A percentile compares a stretch with the other conserved stretches of the same genome.
Evolutionary conservation across 768 basidiomycete species (phyloP).

Genomic region (Mycena amicta): DNA sequence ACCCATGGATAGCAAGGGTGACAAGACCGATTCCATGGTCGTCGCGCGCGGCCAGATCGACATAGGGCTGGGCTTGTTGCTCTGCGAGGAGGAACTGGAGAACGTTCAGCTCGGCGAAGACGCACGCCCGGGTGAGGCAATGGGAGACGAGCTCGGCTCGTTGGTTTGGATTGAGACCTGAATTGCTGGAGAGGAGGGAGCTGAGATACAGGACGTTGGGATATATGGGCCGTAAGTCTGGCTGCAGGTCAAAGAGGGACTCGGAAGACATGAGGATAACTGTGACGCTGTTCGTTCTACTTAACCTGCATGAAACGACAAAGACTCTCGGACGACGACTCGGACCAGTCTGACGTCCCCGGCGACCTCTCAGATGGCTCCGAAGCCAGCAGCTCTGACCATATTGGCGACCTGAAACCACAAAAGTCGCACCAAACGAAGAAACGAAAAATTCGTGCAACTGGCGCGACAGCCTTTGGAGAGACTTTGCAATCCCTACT

Average conservation of each 20-base stretch:
- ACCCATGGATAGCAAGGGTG: constrained; percentile 78
- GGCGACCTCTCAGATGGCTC: constrained; percentile 18
- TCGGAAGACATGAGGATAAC: background rate
- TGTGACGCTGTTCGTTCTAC: constrained; percentile 32
- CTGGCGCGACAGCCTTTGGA: constrained; percentile 73
- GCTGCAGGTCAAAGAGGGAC: background rate
- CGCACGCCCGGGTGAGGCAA: constrained; percentile 72
- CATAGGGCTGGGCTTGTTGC: constrained; percentile 60
- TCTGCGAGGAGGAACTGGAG: constrained; percentile 75
- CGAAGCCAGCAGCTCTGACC: constrained; percentile 55
- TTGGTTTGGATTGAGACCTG: constrained; percentile 68
- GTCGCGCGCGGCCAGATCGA: constrained; percentile 74
- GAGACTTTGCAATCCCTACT: constrained; percentile 72
- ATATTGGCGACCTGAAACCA: constrained; percentile 56
- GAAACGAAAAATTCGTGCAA: constrained; percentile 84
- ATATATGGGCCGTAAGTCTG: constrained; percentile 75
- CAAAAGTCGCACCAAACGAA: constrained; percentile 77
- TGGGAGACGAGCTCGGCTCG: constrained; percentile 73
- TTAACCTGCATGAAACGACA: constrained; percentile 57
- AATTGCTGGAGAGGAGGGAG: constrained; percentile 64
- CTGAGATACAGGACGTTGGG: constrained; percentile 67
- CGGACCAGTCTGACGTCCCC: constrained; percentile 12
- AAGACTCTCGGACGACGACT: constrained; percentile 38
- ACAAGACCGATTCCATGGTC: constrained; percentile 86
- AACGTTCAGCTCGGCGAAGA: constrained; percentile 74